Conservation (phyloP, 768 basidiomycete genomes). For the Nidularia pulvinata region DNA sequence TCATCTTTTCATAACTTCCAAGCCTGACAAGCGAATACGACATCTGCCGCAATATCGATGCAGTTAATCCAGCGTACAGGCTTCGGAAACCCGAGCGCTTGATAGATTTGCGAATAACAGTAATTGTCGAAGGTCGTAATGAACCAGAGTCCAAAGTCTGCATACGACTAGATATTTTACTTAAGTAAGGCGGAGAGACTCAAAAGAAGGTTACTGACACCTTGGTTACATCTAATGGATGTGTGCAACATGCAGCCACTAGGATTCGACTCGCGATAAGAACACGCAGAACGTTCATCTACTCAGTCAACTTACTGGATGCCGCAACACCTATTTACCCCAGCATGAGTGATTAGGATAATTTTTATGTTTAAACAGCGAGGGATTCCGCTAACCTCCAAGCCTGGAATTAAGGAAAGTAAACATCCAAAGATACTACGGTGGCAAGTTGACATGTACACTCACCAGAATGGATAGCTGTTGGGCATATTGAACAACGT, state of each 20-base stretch:
- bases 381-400: slow-evolving; percentile 43
- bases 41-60: slow-evolving; percentile 88
- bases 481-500: slow-evolving; percentile 28
- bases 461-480: slow-evolving; percentile 51
- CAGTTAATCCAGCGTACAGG: slow-evolving; percentile 80
- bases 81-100: slow-evolving; percentile 69
- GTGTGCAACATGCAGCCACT: slow-evolving; percentile 85
- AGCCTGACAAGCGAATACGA: slow-evolving; percentile 87
- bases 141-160: slow-evolving; percentile 64
- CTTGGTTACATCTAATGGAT: slow-evolving; percentile 86
- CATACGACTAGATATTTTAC: slow-evolving; percentile 57
- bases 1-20: slow-evolving; percentile 81
- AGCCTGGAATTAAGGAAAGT: slow-evolving; percentile 36
- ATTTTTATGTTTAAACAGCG: background rate
- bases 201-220: slow-evolving; percentile 45
- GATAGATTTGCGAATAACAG: slow-evolving; percentile 65
- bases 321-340: slow-evolving; percentile 52
- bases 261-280: background rate
- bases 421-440: slow-evolving; percentile 4
- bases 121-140: slow-evolving; percentile 62
- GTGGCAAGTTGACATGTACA: slow-evolving; percentile 5
- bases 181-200: slow-evolving; percentile 3
- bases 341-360: background rate
- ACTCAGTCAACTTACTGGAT: slow-evolving; percentile 42
- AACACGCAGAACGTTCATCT: background rate